Base-by-base conservation (phyloP, 2,329 filamentous ascomycete species). In the Fusarium sp. region DNA sequence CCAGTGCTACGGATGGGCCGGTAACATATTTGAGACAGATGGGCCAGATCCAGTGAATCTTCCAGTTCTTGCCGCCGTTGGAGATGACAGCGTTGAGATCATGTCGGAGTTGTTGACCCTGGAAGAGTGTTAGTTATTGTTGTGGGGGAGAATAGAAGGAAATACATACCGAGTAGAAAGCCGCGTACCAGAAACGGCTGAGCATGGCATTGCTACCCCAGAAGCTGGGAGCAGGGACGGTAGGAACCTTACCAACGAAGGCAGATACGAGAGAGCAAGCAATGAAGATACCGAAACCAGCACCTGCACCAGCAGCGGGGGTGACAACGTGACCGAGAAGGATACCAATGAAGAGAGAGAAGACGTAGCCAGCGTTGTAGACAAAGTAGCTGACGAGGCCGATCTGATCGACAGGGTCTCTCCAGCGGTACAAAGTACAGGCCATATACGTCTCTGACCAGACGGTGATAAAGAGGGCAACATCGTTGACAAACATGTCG, bases 401-500 rank as follows among this genome's bases (percentile, higher is more conserved):
- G n/a, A 83, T 75, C 65, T 86, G 78, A n/a, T 76, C 73, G 24
- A 80, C 75, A 18, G 85, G 78, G 49, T 84, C 79, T 15, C 77
- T 78, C 77, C 83, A 87, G 18, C 84, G 82, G 62, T 86, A 86
- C 0, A 86, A 79, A 0, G 80, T 86, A 0, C 83, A 88, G 2
- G 84, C 80, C 63, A 82, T 82, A 52, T 86, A 79, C 47, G 85
- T 76, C 79, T 88, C 77, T 45, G 82, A 75, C 82, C 84, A 81
- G 61, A 88, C 80, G 45, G 87, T 81, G 72, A 88, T 83, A 63
- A 87, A 80, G 13, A 88, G 76, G 13, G 82, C 78, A 5, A 86
- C 70, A 53, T 87, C 84, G 72, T 86, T 87, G 67, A 87, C 81
- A 79, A 82, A 87, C 12, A 81, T 78, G 52, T 88, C 86, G 6